Conservation (phyloP, 768 basidiomycete species). For the Hericium alpestre region DNA sequence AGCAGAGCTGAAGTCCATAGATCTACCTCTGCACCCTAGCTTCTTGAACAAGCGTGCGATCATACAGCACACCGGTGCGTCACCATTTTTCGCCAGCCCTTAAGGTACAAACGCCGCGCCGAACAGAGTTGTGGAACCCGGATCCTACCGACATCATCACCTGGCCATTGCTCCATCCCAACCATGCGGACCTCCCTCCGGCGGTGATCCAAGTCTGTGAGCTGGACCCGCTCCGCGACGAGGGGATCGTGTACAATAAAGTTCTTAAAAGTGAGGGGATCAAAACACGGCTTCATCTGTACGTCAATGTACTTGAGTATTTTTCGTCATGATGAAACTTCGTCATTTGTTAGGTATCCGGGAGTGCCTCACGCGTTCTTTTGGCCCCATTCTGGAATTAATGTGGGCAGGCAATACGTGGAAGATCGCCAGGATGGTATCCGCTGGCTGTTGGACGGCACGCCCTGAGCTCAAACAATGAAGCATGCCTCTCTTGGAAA, state of each 20-base stretch:
- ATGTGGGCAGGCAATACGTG: neutral
- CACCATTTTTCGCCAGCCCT: no score
- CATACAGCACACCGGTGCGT: no score
- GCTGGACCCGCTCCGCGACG: neutral
- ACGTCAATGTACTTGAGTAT: neutral
- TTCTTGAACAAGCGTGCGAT: neutral
- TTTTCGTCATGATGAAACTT: neutral
- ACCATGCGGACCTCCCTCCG: neutral
- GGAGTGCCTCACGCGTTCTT: constrained; percentile 3
- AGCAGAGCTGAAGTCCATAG: neutral
- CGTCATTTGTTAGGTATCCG: neutral
- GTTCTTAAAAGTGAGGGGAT: neutral
- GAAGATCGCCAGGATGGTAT: neutral
- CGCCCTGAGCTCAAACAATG: no score
- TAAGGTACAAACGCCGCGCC: no score
- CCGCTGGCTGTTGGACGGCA: neutral
- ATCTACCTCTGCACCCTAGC: neutral
- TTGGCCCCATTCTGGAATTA: neutral
- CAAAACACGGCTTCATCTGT: neutral
- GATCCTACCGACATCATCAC: no score
- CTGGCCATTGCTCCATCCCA: neutral
- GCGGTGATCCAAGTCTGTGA: neutral
- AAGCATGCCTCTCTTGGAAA: no score
- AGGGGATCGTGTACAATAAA: neutral
- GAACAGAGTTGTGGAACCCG: no score